phyloP scores from a whole-genome alignment of 2,329 filamentous ascomycete species.

The Colletotrichum cuscutae region DNA sequence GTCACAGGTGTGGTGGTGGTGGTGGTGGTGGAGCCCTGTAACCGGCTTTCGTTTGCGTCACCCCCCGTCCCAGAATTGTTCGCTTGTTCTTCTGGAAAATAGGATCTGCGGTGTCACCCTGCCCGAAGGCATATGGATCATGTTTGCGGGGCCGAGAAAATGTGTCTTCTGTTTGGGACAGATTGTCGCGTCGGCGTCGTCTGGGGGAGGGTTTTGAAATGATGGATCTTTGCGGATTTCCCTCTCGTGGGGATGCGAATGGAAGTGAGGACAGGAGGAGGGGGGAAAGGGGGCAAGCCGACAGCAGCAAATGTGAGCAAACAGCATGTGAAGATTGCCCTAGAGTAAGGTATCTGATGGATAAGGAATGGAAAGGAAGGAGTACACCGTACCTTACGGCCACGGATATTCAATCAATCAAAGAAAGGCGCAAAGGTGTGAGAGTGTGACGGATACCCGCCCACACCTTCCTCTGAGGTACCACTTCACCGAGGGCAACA shows the following conservation, averaged over 20 bases:
- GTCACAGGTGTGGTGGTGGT: not conserved
- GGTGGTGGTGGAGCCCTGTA: constrained; percentile 1
- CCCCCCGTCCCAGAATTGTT: constrained; percentile 23
- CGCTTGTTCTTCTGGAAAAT: constrained; percentile 36
- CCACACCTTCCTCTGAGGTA: not conserved
- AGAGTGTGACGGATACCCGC: not conserved
- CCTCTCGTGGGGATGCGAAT: not conserved
- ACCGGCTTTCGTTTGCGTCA: constrained; percentile 26
- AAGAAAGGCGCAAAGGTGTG: not conserved
- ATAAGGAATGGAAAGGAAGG: no score
- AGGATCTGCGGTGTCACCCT: constrained; percentile 35
- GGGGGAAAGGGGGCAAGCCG: constrained; percentile 1
- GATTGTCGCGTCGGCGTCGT: constrained; percentile 16
- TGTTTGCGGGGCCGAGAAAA: constrained; percentile 27
- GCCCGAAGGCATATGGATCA: constrained; percentile 15
- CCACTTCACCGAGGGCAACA: not conserved
- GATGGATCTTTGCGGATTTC: constrained; percentile 12
- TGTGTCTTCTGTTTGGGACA: constrained; percentile 26
- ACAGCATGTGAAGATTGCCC: not conserved
- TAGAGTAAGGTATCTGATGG: no score
- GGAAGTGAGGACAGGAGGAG: not conserved
- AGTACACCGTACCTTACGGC: no score
- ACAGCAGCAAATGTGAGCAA: not conserved
- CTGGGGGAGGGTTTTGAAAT: constrained; percentile 14
- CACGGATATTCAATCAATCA: not conserved